Conservation (phyloP, 163 green algal genomes). For the Chlamydomonas reinhardtii region DNA sequence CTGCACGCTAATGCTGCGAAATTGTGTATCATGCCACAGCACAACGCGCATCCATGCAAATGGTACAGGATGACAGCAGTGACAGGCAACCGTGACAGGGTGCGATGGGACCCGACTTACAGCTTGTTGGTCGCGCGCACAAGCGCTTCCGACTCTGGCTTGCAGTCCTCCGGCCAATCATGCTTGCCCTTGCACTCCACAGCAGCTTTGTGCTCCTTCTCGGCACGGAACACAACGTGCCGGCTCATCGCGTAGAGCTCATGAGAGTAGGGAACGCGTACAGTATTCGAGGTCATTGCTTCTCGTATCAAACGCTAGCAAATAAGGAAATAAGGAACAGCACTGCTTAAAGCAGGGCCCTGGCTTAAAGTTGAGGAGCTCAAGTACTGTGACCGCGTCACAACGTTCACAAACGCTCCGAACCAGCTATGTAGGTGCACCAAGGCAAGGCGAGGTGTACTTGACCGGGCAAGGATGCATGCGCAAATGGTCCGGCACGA, state of each 20-base stretch:
- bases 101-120: slow-evolving; percentile 38
- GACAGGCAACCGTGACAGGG: not conserved
- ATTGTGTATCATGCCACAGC: not conserved
- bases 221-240: slow-evolving; percentile 67
- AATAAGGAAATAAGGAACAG: too few species aligned
- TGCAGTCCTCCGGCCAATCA: slow-evolving; percentile 69
- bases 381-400: too few species aligned
- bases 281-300: slow-evolving; percentile 26
- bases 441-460: too few species aligned
- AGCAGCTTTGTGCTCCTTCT: slow-evolving; percentile 67
- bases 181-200: slow-evolving; percentile 65
- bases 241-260: slow-evolving; percentile 65
- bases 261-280: slow-evolving; percentile 64
- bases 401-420: too few species aligned
- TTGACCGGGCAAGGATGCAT: too few species aligned
- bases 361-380: too few species aligned
- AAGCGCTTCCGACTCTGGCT: slow-evolving; percentile 65
- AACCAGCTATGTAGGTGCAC: too few species aligned
- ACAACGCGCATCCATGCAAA: not conserved
- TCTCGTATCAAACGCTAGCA: not conserved
- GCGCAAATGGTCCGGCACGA: too few species aligned
- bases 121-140: slow-evolving; percentile 67
- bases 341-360: too few species aligned
- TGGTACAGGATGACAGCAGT: not conserved
- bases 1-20: too few species aligned